A percentile compares a stretch with the other conserved stretches of the same genome.
phyloP scores from a whole-genome alignment of 176 grass and related monocot species.

The Zizania latifolia region DNA sequence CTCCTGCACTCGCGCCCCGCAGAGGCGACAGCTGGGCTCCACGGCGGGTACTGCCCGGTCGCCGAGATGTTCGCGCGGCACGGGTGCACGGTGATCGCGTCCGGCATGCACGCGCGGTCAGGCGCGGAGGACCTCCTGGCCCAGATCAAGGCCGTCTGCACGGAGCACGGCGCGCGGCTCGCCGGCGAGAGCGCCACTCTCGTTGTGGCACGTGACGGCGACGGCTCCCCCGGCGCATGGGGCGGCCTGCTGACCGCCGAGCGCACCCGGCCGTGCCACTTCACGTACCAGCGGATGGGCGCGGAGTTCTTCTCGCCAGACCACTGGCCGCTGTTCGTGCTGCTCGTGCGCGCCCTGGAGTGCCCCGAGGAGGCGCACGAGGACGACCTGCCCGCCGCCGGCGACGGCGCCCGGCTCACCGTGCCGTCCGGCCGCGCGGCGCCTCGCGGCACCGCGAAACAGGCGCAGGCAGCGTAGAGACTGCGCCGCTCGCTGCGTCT shows the following conservation, averaged over 20 bases:
- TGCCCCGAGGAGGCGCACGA: conserved; percentile 27
- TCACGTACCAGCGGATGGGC: conserved; percentile 57
- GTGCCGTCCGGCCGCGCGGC: background rate
- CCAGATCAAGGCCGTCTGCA: conserved; percentile 28
- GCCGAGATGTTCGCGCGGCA: conserved; percentile 40
- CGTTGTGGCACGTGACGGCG: background rate
- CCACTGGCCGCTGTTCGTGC: conserved; percentile 60
- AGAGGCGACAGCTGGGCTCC: conserved; percentile 41
- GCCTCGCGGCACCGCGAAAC: background rate
- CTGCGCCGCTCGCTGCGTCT: background rate
- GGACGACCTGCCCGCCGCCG: conserved; percentile 35
- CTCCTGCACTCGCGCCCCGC: conserved; percentile 30
- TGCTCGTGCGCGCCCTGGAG: conserved; percentile 40
- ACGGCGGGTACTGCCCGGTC: conserved; percentile 34
- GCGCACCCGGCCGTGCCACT: conserved; percentile 7
- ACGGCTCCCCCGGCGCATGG: background rate
- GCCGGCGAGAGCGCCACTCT: conserved; percentile 32
- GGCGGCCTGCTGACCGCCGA: background rate
- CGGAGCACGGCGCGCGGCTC: conserved; percentile 29
- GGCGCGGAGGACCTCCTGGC: conserved; percentile 26
- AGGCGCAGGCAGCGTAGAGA: conserved; percentile 43
- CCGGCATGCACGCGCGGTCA: conserved; percentile 18
- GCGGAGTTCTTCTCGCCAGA: conserved; percentile 64
- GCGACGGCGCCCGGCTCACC: background rate
- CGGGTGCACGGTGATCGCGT: conserved; percentile 39